Percentiles rank a stretch among this genome's conserved stretches.
phyloP scores from a whole-genome alignment of 140 eudicot genomes.

The Flaveria floridana region DNA sequence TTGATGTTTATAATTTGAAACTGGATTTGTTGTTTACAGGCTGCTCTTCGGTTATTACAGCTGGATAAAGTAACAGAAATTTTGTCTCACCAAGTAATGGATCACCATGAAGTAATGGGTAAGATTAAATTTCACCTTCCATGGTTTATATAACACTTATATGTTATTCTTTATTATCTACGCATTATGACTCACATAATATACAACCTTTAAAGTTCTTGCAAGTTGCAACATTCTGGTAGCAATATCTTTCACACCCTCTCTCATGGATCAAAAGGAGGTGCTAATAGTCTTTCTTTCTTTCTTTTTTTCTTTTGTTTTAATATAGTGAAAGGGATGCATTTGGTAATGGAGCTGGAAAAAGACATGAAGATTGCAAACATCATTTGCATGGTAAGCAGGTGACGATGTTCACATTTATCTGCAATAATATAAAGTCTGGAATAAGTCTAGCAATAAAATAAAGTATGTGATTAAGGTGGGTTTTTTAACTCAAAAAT shows the following conservation, averaged over 20 bases:
- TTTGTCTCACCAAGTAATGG: slow-evolving; percentile 88
- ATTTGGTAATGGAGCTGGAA: slow-evolving; percentile 88
- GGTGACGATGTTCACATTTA: slow-evolving; percentile 40
- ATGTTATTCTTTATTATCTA: slow-evolving; percentile 5
- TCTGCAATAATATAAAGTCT: slow-evolving; percentile 18
- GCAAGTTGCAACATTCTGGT: slow-evolving; percentile 23
- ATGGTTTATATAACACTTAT: slow-evolving; percentile 16
- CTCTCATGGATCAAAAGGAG: slow-evolving; percentile 18
- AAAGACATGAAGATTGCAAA: slow-evolving; percentile 93
- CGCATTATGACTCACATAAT: slow-evolving; percentile 13
- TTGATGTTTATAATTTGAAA: slow-evolving; percentile 35
- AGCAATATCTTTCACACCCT: slow-evolving; percentile 14
- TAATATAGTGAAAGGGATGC: slow-evolving; percentile 83
- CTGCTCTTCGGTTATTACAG: slow-evolving; percentile 81
- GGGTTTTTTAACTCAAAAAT: slow-evolving; percentile 7
- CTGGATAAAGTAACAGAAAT: slow-evolving; percentile 78
- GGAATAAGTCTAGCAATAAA: slow-evolving; percentile 18
- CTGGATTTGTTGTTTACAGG: slow-evolving; percentile 54
- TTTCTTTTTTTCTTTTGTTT: no score
- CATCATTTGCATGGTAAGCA: slow-evolving; percentile 94
- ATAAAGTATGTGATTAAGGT: slow-evolving; percentile 9
- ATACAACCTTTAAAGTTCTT: slow-evolving; percentile 6
- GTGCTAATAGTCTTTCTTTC: slow-evolving; percentile 25
- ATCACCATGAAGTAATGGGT: slow-evolving; percentile 98
- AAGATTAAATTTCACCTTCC: slow-evolving; percentile 28